These are phyloP conservation scores for Jasminum sambac DNA, from an alignment of 257 asterid species.

Conservation along the genomic window DNA sequence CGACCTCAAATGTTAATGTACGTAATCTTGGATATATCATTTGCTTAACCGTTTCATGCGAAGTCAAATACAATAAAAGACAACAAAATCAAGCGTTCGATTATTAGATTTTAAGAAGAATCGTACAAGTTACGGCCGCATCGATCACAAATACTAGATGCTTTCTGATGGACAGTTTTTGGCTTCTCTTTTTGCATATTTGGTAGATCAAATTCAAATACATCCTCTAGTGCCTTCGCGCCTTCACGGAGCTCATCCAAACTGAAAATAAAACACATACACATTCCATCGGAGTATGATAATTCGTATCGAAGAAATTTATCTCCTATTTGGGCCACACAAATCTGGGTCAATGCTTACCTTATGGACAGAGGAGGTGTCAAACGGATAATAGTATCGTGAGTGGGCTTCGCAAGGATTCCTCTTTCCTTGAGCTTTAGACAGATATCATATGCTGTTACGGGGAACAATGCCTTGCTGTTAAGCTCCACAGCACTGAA, in stretches of 20 bases:
- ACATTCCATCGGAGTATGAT: conserved; percentile 5
- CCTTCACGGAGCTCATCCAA: conserved; percentile 77
- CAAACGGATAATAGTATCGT: conserved; percentile 73
- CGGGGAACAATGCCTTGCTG: conserved; percentile 61
- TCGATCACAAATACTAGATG: conserved; percentile 61
- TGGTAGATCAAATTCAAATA: conserved; percentile 67
- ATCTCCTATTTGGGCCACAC: background rate
- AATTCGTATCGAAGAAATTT: background rate
- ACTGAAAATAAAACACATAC: conserved; percentile 38
- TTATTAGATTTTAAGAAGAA: conserved; percentile 22
- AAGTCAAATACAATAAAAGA: background rate
- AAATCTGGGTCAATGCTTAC: conserved; percentile 31
- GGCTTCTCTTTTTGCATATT: conserved; percentile 69
- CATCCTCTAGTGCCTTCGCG: conserved; percentile 65
- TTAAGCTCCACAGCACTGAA: conserved; percentile 89
- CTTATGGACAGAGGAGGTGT: conserved; percentile 91
- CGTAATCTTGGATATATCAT: no score
- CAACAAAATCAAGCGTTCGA: background rate
- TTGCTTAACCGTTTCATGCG: conserved; percentile 17
- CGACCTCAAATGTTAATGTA: no score
- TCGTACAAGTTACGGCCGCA: conserved; percentile 69
- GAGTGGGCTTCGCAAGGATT: conserved; percentile 90
- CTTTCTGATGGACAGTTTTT: conserved; percentile 26
- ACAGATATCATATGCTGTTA: conserved; percentile 84
- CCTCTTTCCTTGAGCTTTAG: conserved; percentile 92